A percentile compares a stretch with the other conserved stretches of the same genome.
Evolutionary conservation across 371 early-diverging fungal genomes (phyloP).

Genomic region (Zychaea mexicana): DNA sequence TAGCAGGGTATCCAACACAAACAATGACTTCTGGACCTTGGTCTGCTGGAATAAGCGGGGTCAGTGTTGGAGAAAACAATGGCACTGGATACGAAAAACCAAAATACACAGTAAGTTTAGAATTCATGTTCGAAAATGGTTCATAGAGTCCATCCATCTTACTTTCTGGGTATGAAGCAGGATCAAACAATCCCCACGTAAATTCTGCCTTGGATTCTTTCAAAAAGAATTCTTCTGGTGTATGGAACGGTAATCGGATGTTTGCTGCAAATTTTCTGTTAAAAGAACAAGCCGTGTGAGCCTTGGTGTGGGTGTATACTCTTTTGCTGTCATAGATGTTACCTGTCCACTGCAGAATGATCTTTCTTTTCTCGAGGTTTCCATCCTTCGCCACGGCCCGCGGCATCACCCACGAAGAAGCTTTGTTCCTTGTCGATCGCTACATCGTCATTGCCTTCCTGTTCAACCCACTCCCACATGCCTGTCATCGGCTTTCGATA

Average conservation of each 20-base stretch:
- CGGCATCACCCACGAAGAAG: constrained; percentile 93
- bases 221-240: constrained; percentile 85
- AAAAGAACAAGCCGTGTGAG: background rate
- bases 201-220: constrained; percentile 50
- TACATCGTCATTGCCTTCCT: background rate
- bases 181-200: constrained; percentile 60
- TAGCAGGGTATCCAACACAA: constrained; percentile 83
- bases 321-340: constrained; percentile 1
- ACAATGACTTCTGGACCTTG: constrained; percentile 67
- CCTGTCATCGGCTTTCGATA: constrained; percentile 87
- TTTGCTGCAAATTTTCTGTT: constrained; percentile 82
- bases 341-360: constrained; percentile 78
- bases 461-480: constrained; percentile 76
- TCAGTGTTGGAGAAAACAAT: constrained; percentile 25
- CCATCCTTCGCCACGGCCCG: constrained; percentile 76
- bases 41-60: constrained; percentile 37
- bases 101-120: too few relatives aligned
- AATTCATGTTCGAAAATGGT: too few relatives aligned
- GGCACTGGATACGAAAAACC: too few relatives aligned
- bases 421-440: constrained; percentile 27
- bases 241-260: constrained; percentile 69
- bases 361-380: constrained; percentile 65
- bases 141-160: too few relatives aligned
- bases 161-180: constrained; percentile 40
- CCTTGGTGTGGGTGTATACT: background rate